Conservation (phyloP, 371 early-diverging fungal genomes). For the Mucor mucedo region DNA sequence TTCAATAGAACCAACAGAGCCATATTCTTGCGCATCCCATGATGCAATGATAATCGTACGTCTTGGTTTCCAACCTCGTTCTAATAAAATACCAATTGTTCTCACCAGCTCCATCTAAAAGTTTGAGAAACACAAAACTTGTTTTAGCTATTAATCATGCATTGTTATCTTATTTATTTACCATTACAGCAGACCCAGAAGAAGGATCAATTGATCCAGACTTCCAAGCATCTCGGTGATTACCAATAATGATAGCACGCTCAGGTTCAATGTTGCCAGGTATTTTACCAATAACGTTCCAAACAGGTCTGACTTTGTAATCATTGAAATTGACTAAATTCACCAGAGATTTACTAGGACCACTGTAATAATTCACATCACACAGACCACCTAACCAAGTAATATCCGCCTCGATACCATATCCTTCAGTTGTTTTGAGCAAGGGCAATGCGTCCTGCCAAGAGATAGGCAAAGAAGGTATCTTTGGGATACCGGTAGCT, state of each 20-base stretch:
- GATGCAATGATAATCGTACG: constrained; percentile 69
- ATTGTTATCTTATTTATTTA: constrained; percentile 10
- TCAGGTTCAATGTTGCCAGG: constrained; percentile 61
- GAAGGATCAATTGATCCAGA: constrained; percentile 68
- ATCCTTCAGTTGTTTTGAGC: constrained; percentile 53
- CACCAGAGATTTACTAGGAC: constrained; percentile 56
- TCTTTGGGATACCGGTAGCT: constrained; percentile 51
- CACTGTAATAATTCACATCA: constrained; percentile 53
- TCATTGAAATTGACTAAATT: constrained; percentile 59
- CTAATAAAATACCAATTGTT: constrained; percentile 55
- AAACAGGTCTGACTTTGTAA: constrained; percentile 61
- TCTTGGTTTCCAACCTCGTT: constrained; percentile 69
- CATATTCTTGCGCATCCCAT: constrained; percentile 77
- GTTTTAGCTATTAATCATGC: too few relatives aligned
- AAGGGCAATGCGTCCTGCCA: constrained; percentile 66
- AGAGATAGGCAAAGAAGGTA: constrained; percentile 72
- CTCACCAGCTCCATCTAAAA: constrained; percentile 60
- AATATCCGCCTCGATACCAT: constrained; percentile 38
- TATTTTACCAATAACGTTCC: constrained; percentile 69
- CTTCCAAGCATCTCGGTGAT: constrained; percentile 73
- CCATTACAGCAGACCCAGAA: constrained; percentile 66
- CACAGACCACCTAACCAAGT: constrained; percentile 46
- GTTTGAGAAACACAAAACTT: neutral
- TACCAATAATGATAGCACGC: constrained; percentile 61
- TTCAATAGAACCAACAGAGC: constrained; percentile 70